Base-by-base conservation (phyloP, 805 yeast species). In the Novakomyces olei region DNA sequence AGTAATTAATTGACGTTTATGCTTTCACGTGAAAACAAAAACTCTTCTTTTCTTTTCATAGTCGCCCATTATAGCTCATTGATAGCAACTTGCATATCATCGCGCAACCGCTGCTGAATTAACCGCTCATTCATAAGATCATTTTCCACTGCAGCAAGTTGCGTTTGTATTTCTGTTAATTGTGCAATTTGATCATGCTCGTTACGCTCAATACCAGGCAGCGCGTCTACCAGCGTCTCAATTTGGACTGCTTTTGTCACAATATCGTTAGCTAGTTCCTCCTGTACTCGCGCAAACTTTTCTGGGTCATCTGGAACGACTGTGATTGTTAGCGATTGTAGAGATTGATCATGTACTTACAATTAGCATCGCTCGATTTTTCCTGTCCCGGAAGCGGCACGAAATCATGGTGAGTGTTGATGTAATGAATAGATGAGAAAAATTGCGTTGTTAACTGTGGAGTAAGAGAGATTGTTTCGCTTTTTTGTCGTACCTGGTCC, bases 131-230 rank as follows among this genome's bases (percentile, higher is more conserved):
- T n/a, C n/a, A n/a, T n/a, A n/a, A n/a, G n/a, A n/a, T n/a, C n/a
- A n/a, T n/a, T n/a, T n/a, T n/a, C n/a, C n/a, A n/a, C 29, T 35
- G 5, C 37, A 35, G 45, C 26, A 7, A 37, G 18, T 12, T 75
- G 76, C 30, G 49, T 48, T 32, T 77, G 73, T 30, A 85, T 53
- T 9, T 57, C 58, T 32, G 62, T 64, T 14, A 85, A 74, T 38
- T 62, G 61, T 19, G 55, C 51, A 48, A 80, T 47, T 50, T 83
- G 95, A 33, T 67, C 71, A 28, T 62, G 66, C 15, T 76, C 75
- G 2, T 81, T 67, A 1, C 74, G 80, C 6, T 91, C 93, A 2
- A 80, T 77, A 8, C 94, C 95, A 0, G 96, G 96, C 27, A 85
- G 55, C 2, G 88, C 69, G 47, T 78, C 91, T 25, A 85, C 80